A percentile compares a stretch with the other conserved stretches of the same genome.
phyloP scores from a whole-genome alignment of 2,329 filamentous ascomycete species.

The Apiospora koreana region DNA sequence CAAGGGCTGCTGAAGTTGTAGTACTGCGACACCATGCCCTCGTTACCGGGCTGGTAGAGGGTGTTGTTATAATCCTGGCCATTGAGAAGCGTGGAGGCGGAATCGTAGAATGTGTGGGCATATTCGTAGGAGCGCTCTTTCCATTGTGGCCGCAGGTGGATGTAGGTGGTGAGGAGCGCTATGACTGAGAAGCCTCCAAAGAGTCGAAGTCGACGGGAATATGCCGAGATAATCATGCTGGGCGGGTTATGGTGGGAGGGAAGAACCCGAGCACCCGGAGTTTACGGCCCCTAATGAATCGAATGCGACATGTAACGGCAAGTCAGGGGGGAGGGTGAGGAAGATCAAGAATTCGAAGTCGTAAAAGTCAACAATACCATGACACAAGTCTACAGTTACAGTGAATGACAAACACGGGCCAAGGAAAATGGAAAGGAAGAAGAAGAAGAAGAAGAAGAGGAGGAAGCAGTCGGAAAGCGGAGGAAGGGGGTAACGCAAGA shows the following conservation, averaged over 20 bases:
- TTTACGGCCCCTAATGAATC: background rate
- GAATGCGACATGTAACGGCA: background rate
- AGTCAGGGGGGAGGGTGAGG: background rate
- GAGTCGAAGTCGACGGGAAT: conserved; percentile 31
- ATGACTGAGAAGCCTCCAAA: conserved; percentile 26
- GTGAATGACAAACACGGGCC: background rate
- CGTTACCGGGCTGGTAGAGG: conserved; percentile 37
- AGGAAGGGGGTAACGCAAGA: background rate
- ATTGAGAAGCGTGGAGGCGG: conserved; percentile 29
- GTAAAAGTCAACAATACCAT: background rate
- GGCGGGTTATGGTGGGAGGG: background rate
- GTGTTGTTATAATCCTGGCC: conserved; percentile 39
- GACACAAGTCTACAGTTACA: background rate
- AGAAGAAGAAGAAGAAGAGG: background rate
- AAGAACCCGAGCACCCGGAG: conserved; percentile 7
- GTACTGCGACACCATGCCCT: conserved; percentile 33
- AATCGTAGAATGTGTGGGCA: conserved; percentile 30
- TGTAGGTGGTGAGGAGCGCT: conserved; percentile 24
- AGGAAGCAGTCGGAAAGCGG: background rate
- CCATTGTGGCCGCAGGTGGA: conserved; percentile 29
- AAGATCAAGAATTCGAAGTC: background rate
- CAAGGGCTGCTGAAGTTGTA: conserved; percentile 41
- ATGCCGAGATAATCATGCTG: conserved; percentile 31
- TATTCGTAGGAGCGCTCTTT: conserved; percentile 27
- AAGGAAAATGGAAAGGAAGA: background rate